phyloP scores from a whole-genome alignment of 345 rosid species.

The Melaleuca quinquenervia region DNA sequence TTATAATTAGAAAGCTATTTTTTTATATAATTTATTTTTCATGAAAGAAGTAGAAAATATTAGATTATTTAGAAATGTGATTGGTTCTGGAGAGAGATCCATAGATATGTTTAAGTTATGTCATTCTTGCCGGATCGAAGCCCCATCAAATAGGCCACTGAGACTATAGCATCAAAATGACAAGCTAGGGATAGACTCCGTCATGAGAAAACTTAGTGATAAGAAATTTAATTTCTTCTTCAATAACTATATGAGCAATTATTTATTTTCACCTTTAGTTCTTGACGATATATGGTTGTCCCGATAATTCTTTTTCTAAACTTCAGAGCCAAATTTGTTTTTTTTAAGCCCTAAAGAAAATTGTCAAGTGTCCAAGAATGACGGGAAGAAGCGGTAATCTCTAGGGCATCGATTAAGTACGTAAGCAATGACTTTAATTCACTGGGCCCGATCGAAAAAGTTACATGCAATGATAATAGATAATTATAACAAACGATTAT shows the following conservation, averaged over 20 bases:
- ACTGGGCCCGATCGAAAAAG: neutral
- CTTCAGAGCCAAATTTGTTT: neutral
- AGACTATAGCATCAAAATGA: neutral
- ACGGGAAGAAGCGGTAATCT: neutral
- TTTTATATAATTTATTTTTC: neutral
- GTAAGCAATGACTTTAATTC: neutral
- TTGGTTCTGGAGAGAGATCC: accelerated
- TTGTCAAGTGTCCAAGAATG: neutral
- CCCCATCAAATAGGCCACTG: neutral
- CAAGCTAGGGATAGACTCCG: neutral
- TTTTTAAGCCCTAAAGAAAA: no score
- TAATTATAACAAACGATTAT: neutral
- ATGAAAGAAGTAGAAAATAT: no score
- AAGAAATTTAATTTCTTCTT: neutral
- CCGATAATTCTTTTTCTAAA: neutral
- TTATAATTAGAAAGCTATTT: neutral
- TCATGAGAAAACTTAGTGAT: neutral
- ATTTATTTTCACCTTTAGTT: neutral
- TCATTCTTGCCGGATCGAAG: neutral
- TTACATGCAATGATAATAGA: neutral
- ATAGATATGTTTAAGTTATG: neutral
- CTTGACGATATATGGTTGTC: neutral
- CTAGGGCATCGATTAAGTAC: neutral
- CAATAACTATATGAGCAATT: neutral
- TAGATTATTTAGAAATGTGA: neutral